Conservation (phyloP, 768 basidiomycete species). For the Kondoa malvinella region DNA sequence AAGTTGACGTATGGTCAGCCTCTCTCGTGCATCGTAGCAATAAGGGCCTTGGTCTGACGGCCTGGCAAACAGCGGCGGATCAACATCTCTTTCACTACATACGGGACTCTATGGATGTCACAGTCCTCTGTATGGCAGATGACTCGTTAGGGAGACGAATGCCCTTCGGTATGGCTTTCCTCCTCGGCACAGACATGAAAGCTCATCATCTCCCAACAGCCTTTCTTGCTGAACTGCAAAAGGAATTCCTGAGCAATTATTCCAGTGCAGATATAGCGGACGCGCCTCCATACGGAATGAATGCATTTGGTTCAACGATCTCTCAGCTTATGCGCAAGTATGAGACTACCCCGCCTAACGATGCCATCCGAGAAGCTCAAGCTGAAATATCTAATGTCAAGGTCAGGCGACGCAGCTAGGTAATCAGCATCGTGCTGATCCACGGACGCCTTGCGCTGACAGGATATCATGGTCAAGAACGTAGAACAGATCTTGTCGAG, state of each 20-base stretch:
- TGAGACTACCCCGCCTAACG: constrained; percentile 64
- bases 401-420: background rate
- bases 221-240: constrained; percentile 69
- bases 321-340: constrained; percentile 43
- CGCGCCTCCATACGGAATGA: constrained; percentile 31
- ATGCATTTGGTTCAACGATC: constrained; percentile 33
- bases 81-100: constrained; percentile 27
- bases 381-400: constrained; percentile 54
- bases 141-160: constrained; percentile 76
- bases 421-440: background rate
- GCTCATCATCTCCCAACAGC: no score
- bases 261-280: constrained; percentile 31
- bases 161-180: no score
- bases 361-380: constrained; percentile 79
- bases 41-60: background rate
- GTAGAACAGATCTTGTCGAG: constrained; percentile 87
- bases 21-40: background rate
- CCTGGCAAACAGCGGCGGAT: constrained; percentile 14
- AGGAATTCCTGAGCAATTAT: constrained; percentile 33
- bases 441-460: no score
- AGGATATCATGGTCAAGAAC: constrained; percentile 52
- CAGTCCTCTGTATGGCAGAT: constrained; percentile 85
- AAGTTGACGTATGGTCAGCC: constrained; percentile 31
- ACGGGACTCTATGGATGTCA: constrained; percentile 31
- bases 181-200: no score